phyloP scores from a whole-genome alignment of 805 yeast species.

The Candida ipomoeae region DNA sequence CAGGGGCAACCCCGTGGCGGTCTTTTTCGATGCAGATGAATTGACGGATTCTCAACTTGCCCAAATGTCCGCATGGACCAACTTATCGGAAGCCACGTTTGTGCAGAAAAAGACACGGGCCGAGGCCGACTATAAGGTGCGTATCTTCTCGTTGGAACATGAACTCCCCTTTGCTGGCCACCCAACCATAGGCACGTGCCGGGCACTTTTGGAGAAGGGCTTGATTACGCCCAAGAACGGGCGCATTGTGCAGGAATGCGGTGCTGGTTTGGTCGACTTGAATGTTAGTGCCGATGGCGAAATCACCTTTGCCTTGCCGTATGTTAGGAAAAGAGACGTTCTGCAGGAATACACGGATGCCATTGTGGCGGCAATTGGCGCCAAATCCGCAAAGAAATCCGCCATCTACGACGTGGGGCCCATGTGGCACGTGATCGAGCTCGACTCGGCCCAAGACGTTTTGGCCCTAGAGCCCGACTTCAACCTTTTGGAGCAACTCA shows the following conservation, averaged over 20 bases:
- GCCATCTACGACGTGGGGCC: conserved; percentile 43
- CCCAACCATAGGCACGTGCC: conserved; percentile 54
- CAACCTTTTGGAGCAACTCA: conserved; percentile 13
- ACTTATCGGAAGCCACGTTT: conserved; percentile 56
- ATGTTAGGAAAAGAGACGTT: conserved; percentile 11
- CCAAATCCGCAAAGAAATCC: conserved; percentile 18
- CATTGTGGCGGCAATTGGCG: conserved; percentile 10
- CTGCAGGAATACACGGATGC: conserved; percentile 6
- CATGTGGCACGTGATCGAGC: conserved; percentile 38
- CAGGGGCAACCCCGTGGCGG: conserved; percentile 57
- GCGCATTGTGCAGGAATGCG: conserved; percentile 41
- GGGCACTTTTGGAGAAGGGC: conserved; percentile 41
- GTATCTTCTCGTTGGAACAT: conserved; percentile 44
- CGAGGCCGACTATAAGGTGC: conserved; percentile 43
- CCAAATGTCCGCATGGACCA: conserved; percentile 54
- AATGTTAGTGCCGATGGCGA: conserved; percentile 16
- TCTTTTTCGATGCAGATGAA: conserved; percentile 39
- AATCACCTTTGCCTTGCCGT: conserved; percentile 28
- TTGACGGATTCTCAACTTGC: conserved; percentile 41
- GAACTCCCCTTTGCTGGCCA: conserved; percentile 66
- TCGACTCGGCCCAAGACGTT: conserved; percentile 30
- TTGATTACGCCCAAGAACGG: conserved; percentile 24
- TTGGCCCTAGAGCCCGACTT: conserved; percentile 30
- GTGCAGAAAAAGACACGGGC: conserved; percentile 37
- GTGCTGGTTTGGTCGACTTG: conserved; percentile 40